Evolutionary conservation across 768 basidiomycete species (phyloP).

Genomic region (Pulveroboletus sp.): DNA sequence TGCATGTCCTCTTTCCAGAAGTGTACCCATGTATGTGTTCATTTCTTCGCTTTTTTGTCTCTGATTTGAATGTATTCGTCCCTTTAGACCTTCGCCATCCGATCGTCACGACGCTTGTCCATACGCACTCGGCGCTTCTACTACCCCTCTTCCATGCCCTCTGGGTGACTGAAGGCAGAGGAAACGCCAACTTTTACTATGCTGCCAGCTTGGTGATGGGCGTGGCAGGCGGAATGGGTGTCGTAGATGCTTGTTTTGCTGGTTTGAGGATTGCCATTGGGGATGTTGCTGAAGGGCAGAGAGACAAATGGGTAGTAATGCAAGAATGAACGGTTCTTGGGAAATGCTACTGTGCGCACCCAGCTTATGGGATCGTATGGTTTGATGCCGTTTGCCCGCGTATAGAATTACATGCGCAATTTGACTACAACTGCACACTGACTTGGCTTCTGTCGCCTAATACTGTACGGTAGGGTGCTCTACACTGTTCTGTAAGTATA

Average conservation of each 20-base stretch:
- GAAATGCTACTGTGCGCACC: too few relatives aligned
- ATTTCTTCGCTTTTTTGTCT: conserved; percentile 5
- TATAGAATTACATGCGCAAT: too few relatives aligned
- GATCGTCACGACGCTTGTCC: conserved; percentile 77
- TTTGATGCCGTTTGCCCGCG: too few relatives aligned
- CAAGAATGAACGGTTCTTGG: conserved; percentile 19
- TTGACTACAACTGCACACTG: too few relatives aligned
- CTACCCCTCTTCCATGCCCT: conserved; percentile 89
- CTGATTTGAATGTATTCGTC: not conserved
- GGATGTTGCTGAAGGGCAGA: conserved; percentile 39
- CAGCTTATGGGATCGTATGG: too few relatives aligned
- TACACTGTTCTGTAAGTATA: too few relatives aligned
- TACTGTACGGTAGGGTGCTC: too few relatives aligned
- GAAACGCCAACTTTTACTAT: conserved; percentile 98
- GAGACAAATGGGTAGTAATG: conserved; percentile 27
- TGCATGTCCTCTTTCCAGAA: conserved; percentile 83
- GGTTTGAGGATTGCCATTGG: conserved; percentile 77
- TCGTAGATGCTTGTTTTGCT: conserved; percentile 81
- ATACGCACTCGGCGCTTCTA: conserved; percentile 80
- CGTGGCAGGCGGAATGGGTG: conserved; percentile 77
- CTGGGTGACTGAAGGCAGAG: conserved; percentile 89
- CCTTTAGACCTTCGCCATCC: conserved; percentile 77
- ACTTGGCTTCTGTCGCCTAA: too few relatives aligned
- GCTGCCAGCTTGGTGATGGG: conserved; percentile 94
- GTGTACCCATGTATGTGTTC: conserved; percentile 67